These are phyloP conservation scores for Carex littledalei DNA, from an alignment of 176 grass and related monocot species.

Conservation along the genomic window DNA sequence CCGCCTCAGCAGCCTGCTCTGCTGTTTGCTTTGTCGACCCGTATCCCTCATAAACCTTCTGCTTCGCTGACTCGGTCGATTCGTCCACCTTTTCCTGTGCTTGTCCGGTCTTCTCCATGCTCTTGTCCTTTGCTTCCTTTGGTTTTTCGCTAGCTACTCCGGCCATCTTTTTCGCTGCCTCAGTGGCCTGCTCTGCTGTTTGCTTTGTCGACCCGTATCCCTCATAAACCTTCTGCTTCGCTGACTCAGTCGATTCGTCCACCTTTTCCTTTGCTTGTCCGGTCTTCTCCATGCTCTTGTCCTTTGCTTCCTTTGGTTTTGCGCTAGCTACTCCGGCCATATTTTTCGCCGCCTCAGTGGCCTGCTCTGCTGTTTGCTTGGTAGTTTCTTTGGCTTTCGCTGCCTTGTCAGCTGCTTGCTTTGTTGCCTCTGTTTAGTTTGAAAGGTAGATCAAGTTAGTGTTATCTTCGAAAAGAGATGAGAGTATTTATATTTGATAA, in stretches of 20 bases:
- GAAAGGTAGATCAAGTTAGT: background rate
- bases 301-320: constrained; percentile 30
- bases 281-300: constrained; percentile 18
- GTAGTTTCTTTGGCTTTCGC: constrained; percentile 24
- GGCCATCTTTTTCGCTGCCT: constrained; percentile 25
- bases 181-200: constrained; percentile 17
- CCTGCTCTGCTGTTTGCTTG: constrained; percentile 19
- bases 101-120: constrained; percentile 18
- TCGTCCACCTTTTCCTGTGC: constrained; percentile 18
- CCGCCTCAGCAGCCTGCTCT: constrained; percentile 18
- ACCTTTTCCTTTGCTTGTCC: constrained; percentile 27
- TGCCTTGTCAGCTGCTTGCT: constrained; percentile 24
- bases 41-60: background rate
- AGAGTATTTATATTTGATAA: background rate
- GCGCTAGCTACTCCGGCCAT: constrained; percentile 29
- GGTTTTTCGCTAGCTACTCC: constrained; percentile 31
- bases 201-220: background rate
- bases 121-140: constrained; percentile 27
- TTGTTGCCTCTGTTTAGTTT: constrained; percentile 27
- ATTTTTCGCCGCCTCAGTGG: constrained; percentile 18
- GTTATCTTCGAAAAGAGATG: background rate
- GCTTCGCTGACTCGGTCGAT: constrained; percentile 17
- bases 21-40: constrained; percentile 1
- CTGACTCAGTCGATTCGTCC: constrained; percentile 3
- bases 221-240: constrained; percentile 15